Base-by-base conservation (phyloP, 2,329 filamentous ascomycete genomes). In the Coniochaeta sp. region DNA sequence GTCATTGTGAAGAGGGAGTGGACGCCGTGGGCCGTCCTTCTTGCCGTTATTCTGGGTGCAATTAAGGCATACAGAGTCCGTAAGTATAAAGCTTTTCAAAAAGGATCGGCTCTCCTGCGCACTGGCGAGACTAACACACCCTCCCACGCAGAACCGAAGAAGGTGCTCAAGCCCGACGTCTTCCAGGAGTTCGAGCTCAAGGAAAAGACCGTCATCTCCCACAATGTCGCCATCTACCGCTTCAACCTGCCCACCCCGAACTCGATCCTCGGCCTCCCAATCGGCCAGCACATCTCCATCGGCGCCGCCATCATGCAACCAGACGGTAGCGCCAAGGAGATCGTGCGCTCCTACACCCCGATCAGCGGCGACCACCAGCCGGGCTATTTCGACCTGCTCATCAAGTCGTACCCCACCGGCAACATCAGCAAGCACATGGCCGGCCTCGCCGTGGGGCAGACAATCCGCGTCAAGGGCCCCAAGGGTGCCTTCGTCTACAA, bases 211-310 rank as follows among this genome's bases (percentile, higher is more conserved):
- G 84, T 96, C 66, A 88, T 98, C 70, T 96, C 93, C 34, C 95
- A 98, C 85, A 99, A 99, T 81, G 93, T 96, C 62, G 93, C 93
- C 76, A 96, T 99, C 79, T 99, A 98, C 82, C 92, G 95, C 71
- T 97, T 98, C 80, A 83, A 84, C 65, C 90, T 99, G 44, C 93
- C 93, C 61, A 82, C 82, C 58, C 79, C 87, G 44, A 88, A 81
- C 68, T 85, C 90, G 67, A 91, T 97, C 74, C 90, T 98, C 70
- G 95, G 95, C 71, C 89, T 98, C 50, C 93, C 95, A 67, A 98
- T 98, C 79, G 95, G 95, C 72, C 95, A 99, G 80, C 95, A 99
- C 81, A 97, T 99, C 77, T 97, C 93, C 64, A 91, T 99, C 72
- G 91, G 89, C 67, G 93, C 92, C 60, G 85, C 83, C 60, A 85